Evolutionary conservation across 176 grass and related monocot genomes (phyloP).

Genomic region (Aechmea fasciata): DNA sequence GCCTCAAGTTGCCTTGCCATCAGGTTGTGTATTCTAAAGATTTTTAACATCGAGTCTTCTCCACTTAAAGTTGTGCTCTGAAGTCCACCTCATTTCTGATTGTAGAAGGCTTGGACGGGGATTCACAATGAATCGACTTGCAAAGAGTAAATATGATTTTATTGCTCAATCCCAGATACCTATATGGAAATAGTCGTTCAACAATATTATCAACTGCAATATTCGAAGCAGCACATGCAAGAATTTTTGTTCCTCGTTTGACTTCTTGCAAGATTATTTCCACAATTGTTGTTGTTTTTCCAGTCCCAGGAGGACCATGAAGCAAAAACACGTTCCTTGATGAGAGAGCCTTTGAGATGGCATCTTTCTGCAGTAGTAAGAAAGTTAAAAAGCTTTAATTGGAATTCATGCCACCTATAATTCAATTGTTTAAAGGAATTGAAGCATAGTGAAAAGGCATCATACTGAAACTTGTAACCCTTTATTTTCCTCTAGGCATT

Average conservation of each 20-base stretch:
- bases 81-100: background rate
- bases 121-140: background rate
- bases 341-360: constrained; percentile 72
- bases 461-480: background rate
- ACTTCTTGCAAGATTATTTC: constrained; percentile 97
- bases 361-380: constrained; percentile 60
- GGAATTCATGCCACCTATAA: background rate
- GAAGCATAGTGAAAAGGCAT: background rate
- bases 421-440: background rate
- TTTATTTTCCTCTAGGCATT: no score
- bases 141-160: constrained; percentile 1
- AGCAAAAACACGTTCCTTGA: constrained; percentile 95
- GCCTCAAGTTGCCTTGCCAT: no score
- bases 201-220: constrained; percentile 98
- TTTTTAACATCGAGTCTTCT: no score
- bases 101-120: background rate
- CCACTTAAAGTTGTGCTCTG: no score
- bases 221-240: constrained; percentile 99
- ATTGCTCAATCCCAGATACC: constrained; percentile 31
- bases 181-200: constrained; percentile 82
- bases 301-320: constrained; percentile 96
- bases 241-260: constrained; percentile 87
- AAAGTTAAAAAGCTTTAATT: constrained; percentile 1
- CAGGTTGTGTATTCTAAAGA: no score
- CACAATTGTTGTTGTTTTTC: constrained; percentile 93